phyloP scores from a whole-genome alignment of 176 grass and related monocot genomes.

The Urochloa ruziziensis region DNA sequence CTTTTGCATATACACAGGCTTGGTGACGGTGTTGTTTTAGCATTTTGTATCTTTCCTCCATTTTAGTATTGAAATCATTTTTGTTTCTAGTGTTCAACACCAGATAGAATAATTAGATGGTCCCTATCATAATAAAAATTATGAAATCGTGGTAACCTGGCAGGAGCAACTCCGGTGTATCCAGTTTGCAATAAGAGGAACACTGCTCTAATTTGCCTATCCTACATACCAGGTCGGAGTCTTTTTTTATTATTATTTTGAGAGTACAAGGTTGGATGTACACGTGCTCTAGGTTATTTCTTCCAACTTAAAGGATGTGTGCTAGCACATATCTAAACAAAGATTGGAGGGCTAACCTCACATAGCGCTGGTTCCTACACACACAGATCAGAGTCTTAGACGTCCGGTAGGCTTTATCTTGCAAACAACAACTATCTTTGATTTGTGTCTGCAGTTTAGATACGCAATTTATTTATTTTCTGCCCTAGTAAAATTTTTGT shows the following conservation, averaged over 20 bases:
- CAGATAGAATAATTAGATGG: background rate
- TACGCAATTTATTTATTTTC: conserved; percentile 3
- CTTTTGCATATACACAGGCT: background rate
- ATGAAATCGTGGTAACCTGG: background rate
- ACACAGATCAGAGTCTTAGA: background rate
- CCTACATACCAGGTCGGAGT: background rate
- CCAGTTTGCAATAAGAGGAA: conserved; percentile 4
- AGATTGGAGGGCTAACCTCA: background rate
- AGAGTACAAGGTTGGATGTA: no score
- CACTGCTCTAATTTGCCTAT: conserved; percentile 16
- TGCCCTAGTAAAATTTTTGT: conserved; percentile 1
- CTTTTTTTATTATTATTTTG: background rate
- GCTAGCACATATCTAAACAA: no score
- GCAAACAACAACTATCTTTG: background rate
- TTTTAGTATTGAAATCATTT: background rate
- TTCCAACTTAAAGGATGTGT: no score
- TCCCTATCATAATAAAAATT: conserved; percentile 4
- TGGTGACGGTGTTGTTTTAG: background rate
- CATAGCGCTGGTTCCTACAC: background rate
- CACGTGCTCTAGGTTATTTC: no score
- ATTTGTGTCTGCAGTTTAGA: conserved; percentile 9
- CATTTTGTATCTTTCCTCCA: background rate
- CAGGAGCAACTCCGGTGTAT: background rate
- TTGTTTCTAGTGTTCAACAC: background rate
- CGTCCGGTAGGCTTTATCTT: background rate